These are phyloP conservation scores for Ogataea populi-albae DNA, from an alignment of 805 yeast genomes.

Conservation along the genomic window DNA sequence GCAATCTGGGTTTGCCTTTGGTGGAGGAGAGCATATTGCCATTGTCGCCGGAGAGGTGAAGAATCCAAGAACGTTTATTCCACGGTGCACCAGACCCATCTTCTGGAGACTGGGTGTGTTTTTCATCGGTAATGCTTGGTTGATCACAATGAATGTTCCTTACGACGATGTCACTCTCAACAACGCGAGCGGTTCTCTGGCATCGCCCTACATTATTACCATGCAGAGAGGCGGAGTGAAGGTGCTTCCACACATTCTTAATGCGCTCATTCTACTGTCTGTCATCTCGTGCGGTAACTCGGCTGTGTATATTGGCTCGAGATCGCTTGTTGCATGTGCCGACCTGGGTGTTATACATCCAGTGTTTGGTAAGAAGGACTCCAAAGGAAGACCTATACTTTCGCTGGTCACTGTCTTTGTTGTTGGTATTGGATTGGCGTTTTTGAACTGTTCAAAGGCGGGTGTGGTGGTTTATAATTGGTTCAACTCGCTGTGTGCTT, in stretches of 20 bases:
- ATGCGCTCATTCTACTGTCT: constrained; percentile 55
- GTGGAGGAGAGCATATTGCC: constrained; percentile 60
- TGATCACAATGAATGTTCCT: constrained; percentile 58
- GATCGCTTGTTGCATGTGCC: constrained; percentile 60
- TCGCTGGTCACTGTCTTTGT: constrained; percentile 51
- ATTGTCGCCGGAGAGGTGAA: constrained; percentile 57
- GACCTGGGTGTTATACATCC: constrained; percentile 60
- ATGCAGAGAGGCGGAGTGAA: constrained; percentile 46
- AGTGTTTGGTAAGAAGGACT: constrained; percentile 52
- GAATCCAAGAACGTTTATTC: constrained; percentile 54
- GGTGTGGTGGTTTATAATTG: constrained; percentile 58
- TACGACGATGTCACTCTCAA: constrained; percentile 43
- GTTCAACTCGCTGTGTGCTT: constrained; percentile 60
- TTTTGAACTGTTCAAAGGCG: constrained; percentile 61
- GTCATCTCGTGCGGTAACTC: constrained; percentile 59
- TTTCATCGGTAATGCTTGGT: constrained; percentile 48
- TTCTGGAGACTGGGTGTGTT: constrained; percentile 52
- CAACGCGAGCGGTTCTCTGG: constrained; percentile 47
- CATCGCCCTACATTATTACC: constrained; percentile 73
- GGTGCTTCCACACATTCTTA: constrained; percentile 60
- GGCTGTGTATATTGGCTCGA: constrained; percentile 48
- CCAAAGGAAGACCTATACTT: constrained; percentile 56
- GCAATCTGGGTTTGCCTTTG: constrained; percentile 58
- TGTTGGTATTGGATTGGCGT: constrained; percentile 54
- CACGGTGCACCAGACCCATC: constrained; percentile 54